Evolutionary conservation across 768 basidiomycete genomes (phyloP), one percentile per base, ranked within the genome.

Genomic region (Pleurotus tuoliensis): DNA sequence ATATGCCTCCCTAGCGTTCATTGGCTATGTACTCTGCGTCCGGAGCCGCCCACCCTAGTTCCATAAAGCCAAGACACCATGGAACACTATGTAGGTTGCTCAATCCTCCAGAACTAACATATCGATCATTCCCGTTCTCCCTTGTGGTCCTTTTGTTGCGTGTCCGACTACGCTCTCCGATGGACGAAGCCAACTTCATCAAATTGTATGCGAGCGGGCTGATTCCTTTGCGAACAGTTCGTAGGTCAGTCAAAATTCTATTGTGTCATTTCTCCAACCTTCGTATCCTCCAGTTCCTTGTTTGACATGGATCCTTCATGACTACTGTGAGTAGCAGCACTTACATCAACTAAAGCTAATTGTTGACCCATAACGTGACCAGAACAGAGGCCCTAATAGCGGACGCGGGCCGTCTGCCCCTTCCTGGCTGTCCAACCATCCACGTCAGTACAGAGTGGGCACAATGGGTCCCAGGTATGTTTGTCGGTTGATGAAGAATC

Each of bases 381-480:
- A 59, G 64, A 12, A 67, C 76, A 25, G 66, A 66, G 3, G 62
- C 66, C 1, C 59, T 74, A 47, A 78, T 79, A 37, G 69, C 70
- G 2, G 56, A 62, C 16, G 70, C 70, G 0, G 65, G 73, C 16
- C 64, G 64, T 25, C 60, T 78, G 0, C 72, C 73, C 1, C 65
- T 76, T 9, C 73, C 73, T 7, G 77, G 75, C 5, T 79, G 76
- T 58, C 76, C 76, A n/a, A 56, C 62, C 0, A 67, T 77, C 16
- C 74, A 76, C 59, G 66, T 70, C 27, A 71, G 74, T 11, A 72
- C 71, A 7, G 72, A 76, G 58, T 78, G 76, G 76, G 73, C 71
- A 2, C 69, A 70, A 57, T 79, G 76, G 76, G 68, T 79, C 47
- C 30, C 27, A 75, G 51, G 51, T 41, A 53, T 11, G 27, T 6